Percentiles rank a stretch among this genome's conserved stretches.
Evolutionary conservation across 176 grass and related monocot species (phyloP).

Genomic region (Calamus simplicifolius): DNA sequence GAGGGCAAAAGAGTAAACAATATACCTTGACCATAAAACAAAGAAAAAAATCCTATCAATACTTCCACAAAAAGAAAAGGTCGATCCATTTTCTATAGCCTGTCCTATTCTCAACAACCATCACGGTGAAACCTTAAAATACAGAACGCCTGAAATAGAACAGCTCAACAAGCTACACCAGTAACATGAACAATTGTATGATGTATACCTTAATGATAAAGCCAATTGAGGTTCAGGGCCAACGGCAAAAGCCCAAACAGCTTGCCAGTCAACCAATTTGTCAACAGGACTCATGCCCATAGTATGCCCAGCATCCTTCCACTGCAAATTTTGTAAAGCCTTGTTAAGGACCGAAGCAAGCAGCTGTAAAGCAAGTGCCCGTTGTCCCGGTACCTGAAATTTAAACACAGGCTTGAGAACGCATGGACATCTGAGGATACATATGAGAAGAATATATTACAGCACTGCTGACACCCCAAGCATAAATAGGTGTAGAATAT

Average conservation of each 20-base stretch:
- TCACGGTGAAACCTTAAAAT: too few species aligned
- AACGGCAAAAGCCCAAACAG: constrained; percentile 87
- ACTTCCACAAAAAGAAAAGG: too few species aligned
- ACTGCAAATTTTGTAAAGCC: constrained; percentile 54
- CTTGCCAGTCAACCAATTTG: constrained; percentile 77
- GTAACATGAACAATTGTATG: not conserved
- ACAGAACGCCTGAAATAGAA: too few species aligned
- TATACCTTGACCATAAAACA: too few species aligned
- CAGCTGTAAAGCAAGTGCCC: constrained; percentile 70
- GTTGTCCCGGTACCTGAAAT: constrained; percentile 85
- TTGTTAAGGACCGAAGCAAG: constrained; percentile 70
- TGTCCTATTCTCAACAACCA: too few species aligned
- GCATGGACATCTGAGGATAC: not conserved
- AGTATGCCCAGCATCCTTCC: constrained; percentile 35
- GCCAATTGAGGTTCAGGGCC: constrained; percentile 85
- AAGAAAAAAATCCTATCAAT: too few species aligned
- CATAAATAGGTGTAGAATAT: too few species aligned
- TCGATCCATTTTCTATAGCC: too few species aligned
- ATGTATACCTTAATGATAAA: constrained; percentile 66
- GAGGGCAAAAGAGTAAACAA: too few species aligned
- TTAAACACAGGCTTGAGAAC: constrained; percentile 4
- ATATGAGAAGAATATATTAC: too few species aligned
- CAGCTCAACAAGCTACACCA: too few species aligned
- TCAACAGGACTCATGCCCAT: constrained; percentile 25
- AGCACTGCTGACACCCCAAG: too few species aligned